phyloP scores from a whole-genome alignment of 345 rosid genomes.

The Cardamine chenopodiifolia region DNA sequence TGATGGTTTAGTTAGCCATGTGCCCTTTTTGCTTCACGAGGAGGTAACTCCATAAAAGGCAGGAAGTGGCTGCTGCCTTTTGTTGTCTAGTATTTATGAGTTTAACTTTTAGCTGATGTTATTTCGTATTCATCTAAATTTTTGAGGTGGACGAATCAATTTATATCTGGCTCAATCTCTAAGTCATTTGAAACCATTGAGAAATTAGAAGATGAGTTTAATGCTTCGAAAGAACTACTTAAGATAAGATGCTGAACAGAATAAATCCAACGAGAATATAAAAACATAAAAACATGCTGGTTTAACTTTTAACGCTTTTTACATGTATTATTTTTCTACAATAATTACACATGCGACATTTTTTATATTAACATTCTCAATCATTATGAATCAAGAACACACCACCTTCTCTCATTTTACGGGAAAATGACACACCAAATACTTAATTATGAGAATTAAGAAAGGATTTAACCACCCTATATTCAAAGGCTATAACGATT shows the following conservation, averaged over 20 bases:
- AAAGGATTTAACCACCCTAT: background rate
- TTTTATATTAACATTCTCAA: background rate
- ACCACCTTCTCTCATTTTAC: background rate
- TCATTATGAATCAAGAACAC: background rate
- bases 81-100: conserved; percentile 1
- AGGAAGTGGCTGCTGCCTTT: conserved; percentile 4
- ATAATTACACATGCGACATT: background rate
- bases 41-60: conserved; percentile 24
- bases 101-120: background rate
- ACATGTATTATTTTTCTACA: background rate
- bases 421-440: background rate
- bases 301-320: background rate
- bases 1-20: background rate
- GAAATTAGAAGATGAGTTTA: background rate
- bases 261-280: background rate
- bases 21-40: conserved; percentile 31
- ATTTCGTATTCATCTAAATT: background rate
- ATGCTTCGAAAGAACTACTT: background rate
- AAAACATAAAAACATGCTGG: background rate
- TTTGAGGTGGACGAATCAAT: background rate
- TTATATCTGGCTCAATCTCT: background rate
- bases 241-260: background rate
- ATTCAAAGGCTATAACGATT: background rate
- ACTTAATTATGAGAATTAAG: background rate
- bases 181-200: background rate